phyloP scores from a whole-genome alignment of 2,329 filamentous ascomycete genomes.

The Ascochyta koolunga region DNA sequence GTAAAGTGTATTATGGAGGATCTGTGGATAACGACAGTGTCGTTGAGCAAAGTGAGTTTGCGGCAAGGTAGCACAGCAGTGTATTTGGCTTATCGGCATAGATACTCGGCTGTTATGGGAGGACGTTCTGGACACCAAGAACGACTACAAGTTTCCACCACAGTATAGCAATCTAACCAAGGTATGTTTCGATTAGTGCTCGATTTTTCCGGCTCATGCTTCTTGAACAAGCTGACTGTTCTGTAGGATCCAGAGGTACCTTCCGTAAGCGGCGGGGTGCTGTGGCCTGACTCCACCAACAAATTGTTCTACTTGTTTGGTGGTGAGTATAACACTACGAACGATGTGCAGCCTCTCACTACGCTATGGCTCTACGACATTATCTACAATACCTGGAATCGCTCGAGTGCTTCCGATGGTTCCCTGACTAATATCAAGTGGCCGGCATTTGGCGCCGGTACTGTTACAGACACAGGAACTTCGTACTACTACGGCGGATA shows the following conservation, averaged over 20 bases:
- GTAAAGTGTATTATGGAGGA: slow-evolving; percentile 57
- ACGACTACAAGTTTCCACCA: slow-evolving; percentile 13
- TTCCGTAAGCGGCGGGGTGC: slow-evolving; percentile 49
- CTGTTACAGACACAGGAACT: slow-evolving; percentile 20
- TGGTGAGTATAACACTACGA: slow-evolving; percentile 55
- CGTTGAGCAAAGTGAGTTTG: slow-evolving; percentile 60
- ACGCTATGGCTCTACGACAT: slow-evolving; percentile 61
- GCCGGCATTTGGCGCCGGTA: slow-evolving; percentile 22
- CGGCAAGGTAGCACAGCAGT: background rate
- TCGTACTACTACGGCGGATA: slow-evolving; percentile 68
- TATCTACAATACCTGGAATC: slow-evolving; percentile 60
- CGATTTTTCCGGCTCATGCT: background rate
- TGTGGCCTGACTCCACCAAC: slow-evolving; percentile 66
- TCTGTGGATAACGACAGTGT: slow-evolving; percentile 51
- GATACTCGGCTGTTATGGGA: slow-evolving; percentile 61
- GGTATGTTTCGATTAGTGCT: background rate
- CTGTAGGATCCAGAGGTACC: slow-evolving; percentile 59
- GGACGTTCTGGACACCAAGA: slow-evolving; percentile 52
- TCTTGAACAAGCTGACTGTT: background rate
- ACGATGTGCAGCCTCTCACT: slow-evolving; percentile 44
- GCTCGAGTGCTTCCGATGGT: slow-evolving; percentile 43
- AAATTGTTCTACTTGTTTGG: slow-evolving; percentile 67
- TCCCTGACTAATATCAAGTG: slow-evolving; percentile 19
- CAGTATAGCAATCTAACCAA: slow-evolving; percentile 22
- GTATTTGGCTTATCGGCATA: slow-evolving; percentile 26